Base-by-base conservation (phyloP, 441 rosid genomes). In the Gossypium aridum region DNA sequence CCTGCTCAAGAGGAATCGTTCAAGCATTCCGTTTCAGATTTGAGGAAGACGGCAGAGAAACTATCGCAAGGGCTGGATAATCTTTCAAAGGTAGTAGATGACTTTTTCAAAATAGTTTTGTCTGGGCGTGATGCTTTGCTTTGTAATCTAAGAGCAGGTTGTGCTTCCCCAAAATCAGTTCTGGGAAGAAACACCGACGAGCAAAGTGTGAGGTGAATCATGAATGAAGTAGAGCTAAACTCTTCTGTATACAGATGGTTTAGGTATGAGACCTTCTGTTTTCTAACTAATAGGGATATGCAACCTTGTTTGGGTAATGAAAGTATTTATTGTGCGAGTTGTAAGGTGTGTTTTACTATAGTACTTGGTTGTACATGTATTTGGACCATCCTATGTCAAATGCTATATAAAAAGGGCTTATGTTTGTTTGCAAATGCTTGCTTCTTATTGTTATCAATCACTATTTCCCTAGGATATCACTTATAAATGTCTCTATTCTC, bases 121-220 rank as follows among this genome's bases (percentile, higher is more conserved):
- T 73, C 83, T 0, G 98, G 98, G 45, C 85, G 98, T 7, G 94
- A 96, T 82, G 94, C 94, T 10, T 80, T 96, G 82, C 92, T 96
- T 34, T 83, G 88, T 85, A 89, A 84, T 75, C 87, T 96, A 43
- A 89, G 97, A 77, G 85, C 80, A 0, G 77, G 80, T 63, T 83
- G 73, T 75, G 67, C 76, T 68, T 47, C 67, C 69, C 55, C 86
- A 75, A 77, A 81, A 71, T 26, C 80, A 39, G 75, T 70, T 74
- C 28, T 72, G 61, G 86, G 87, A 59, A 81, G 75, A 80, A 79
- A 80, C 10, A 77, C 74, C 73, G 83, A 78, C 66, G 78, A 79
- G 60, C 77, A 43, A 70, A 74, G 60, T 49, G 65, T 73, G 23
- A 75, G 78, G 73, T 88, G 81, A 80, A 51, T 69, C 16, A 26